These are phyloP conservation scores for Ceratobasidium sp. DNA, from an alignment of 1,284 basidiomycete species.

Conservation along the genomic window DNA sequence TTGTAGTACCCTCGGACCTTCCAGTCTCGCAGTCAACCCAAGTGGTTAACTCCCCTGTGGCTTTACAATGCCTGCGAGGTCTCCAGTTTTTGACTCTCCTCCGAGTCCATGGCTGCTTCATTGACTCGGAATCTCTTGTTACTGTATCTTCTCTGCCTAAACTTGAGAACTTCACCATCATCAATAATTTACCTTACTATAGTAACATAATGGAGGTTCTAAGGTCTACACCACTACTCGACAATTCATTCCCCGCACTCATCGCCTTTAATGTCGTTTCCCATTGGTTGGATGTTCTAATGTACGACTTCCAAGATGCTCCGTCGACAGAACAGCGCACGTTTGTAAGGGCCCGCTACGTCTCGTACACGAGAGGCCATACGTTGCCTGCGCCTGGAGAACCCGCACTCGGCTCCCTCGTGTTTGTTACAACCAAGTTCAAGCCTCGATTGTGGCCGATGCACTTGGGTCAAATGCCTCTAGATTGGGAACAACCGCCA, in stretches of 20 bases:
- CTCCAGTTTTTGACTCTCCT: neutral
- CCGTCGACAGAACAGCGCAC: no score
- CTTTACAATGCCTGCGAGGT: neutral
- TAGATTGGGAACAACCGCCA: no score
- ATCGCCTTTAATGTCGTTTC: neutral
- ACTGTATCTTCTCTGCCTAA: neutral
- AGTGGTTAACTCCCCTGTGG: neutral
- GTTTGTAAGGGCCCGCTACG: no score
- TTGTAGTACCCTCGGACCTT: no score
- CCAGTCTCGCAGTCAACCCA: no score
- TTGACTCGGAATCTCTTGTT: neutral
- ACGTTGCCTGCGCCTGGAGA: no score
- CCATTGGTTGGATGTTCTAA: neutral
- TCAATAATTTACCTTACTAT: neutral
- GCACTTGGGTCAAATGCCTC: no score
- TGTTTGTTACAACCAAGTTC: no score
- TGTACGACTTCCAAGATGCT: no score
- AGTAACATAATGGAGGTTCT: neutral
- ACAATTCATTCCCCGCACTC: constrained; percentile 2
- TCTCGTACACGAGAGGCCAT: no score
- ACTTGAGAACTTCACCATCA: neutral
- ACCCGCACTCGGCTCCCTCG: no score
- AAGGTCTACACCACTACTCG: neutral
- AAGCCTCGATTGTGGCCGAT: neutral
- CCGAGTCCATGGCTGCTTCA: neutral